Evolutionary conservation across 306 rosid species (phyloP).

Genomic region (apple (Malus domestica)): DNA sequence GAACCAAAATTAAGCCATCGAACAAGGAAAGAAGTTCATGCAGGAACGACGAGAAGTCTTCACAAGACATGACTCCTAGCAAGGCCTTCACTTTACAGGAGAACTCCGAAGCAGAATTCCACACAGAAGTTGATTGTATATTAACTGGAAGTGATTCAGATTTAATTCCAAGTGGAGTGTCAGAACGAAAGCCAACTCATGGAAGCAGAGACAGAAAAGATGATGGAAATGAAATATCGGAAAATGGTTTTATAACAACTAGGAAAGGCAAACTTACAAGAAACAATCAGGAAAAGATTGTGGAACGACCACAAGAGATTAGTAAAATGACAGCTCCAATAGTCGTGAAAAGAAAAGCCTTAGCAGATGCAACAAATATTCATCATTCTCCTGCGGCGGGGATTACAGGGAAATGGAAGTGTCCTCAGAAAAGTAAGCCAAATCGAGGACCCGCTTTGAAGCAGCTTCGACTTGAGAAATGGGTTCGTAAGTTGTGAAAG

Average conservation of each 20-base stretch:
- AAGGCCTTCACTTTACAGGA: constrained; percentile 8
- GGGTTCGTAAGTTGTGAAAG: constrained; percentile 50
- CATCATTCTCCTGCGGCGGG: constrained; percentile 22
- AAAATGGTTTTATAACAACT: constrained; percentile 49
- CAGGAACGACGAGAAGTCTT: constrained; percentile 3
- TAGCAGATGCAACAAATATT: constrained; percentile 68
- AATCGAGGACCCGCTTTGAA: constrained; percentile 62
- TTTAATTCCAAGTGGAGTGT: constrained; percentile 4
- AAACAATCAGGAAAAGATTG: constrained; percentile 23
- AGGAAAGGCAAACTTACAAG: constrained; percentile 27
- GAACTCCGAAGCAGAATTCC: constrained; percentile 11
- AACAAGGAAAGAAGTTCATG: constrained; percentile 7
- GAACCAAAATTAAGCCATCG: constrained; percentile 7
- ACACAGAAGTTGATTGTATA: constrained; percentile 8
- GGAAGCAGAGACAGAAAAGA: constrained; percentile 32
- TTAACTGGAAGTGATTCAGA: background rate
- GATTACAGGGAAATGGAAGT: constrained; percentile 72
- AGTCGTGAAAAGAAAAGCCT: constrained; percentile 37
- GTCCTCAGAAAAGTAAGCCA: constrained; percentile 79
- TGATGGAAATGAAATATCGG: constrained; percentile 11
- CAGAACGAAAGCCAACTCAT: constrained; percentile 21
- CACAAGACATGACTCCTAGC: background rate
- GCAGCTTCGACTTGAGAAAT: constrained; percentile 83
- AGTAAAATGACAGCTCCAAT: constrained; percentile 9
- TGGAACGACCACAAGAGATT: constrained; percentile 20